Evolutionary conservation across 129 eudicot species (phyloP).

Genomic region (Escallonia herrerae): DNA sequence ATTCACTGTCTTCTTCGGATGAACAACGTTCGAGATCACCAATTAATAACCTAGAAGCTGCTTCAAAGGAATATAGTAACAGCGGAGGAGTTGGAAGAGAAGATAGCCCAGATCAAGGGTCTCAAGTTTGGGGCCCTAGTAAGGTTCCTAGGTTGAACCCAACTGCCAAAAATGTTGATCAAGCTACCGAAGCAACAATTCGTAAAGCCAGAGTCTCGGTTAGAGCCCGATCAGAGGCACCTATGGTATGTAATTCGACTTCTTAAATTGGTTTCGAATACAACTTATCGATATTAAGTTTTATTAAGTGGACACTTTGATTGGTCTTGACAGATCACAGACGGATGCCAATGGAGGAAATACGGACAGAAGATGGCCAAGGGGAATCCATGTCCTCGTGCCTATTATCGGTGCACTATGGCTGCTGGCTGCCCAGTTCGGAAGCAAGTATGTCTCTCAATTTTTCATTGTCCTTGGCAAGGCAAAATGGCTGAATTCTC

Average conservation of each 20-base stretch:
- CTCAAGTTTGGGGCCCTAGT: conserved; percentile 12
- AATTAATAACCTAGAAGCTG: conserved; percentile 7
- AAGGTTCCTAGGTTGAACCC: conserved; percentile 19
- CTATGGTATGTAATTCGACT: conserved; percentile 24
- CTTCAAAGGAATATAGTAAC: not conserved
- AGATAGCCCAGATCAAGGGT: conserved; percentile 19
- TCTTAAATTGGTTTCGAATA: not conserved
- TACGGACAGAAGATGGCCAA: conserved; percentile 61
- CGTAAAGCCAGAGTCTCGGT: conserved; percentile 50
- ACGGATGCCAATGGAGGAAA: conserved; percentile 64
- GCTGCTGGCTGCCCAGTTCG: conserved; percentile 58
- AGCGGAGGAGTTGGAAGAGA: conserved; percentile 10
- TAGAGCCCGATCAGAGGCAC: conserved; percentile 48
- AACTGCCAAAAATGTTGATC: conserved; percentile 29
- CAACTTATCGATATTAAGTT: not conserved
- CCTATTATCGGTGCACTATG: conserved; percentile 62
- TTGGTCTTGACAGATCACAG: conserved; percentile 30
- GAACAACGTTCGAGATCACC: conserved; percentile 16
- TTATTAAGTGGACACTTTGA: not conserved
- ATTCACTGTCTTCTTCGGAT: conserved; percentile 35
- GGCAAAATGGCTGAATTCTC: too few species aligned
- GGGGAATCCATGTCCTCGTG: conserved; percentile 66
- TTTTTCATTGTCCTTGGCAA: too few species aligned
- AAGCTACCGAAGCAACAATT: conserved; percentile 49
- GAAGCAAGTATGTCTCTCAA: conserved; percentile 34